Base-by-base conservation (phyloP, 305 asterid genomes). In the Andrographis paniculata region DNA sequence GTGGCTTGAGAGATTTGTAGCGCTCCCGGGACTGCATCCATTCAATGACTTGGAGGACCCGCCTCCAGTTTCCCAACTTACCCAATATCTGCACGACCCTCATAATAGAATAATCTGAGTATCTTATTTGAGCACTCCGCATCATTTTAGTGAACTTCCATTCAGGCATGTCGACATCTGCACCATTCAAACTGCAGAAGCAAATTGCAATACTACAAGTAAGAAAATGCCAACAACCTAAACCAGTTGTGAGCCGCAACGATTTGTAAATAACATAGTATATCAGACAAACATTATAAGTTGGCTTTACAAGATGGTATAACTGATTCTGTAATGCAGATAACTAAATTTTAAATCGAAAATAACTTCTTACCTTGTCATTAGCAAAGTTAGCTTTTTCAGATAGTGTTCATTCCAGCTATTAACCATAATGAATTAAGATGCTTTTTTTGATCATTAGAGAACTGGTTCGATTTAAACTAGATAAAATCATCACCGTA, bases 101-200 rank as follows among this genome's bases (percentile, higher is more conserved):
- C 77, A 78, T 44, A 48, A 86, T 70, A 38, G 96, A 86, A 67
- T 85, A 74, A 73, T 86, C 96, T 1, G 96, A 82, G 67, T 77
- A 86, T 74, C 83, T 82, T 54, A 86, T 82, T 55, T 68, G 71
- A 57, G 89, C 95, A 35, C 92, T 78, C 59, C 82, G 77, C 87
- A 89, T 86, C 79, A 72, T 86, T 68, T 80, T 64, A 45, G 92
- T 63, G 78, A 89, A 89, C 80, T 72, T 76, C 98, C 96, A 89
- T 72, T 80, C 98, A 8, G 98, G 98, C 56, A 85, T 86, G 70
- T 78, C 78, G 59, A 89, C 71, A 78, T 82, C 93, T 79, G 96
- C 96, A 78, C 96, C 98, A 78, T 89, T 86, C 65, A 89, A 68
- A 79, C 98, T 89, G 98, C 71, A 69, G 48, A 75, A 88, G 84